These are phyloP conservation scores for Rhizopogon salebrosus DNA, from an alignment of 768 basidiomycete species.

Conservation along the genomic window DNA sequence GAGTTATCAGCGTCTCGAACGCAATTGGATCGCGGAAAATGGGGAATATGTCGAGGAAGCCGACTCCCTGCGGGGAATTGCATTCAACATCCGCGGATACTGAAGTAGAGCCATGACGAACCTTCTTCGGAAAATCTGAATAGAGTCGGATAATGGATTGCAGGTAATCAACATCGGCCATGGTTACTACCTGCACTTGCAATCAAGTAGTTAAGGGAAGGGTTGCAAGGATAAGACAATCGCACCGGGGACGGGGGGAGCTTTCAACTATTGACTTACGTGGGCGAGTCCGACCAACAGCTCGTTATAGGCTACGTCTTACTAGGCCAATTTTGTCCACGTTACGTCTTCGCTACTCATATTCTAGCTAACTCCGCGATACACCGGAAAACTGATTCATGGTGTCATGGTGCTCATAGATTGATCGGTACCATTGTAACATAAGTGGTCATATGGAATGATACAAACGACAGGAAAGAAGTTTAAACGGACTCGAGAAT, in stretches of 20 bases:
- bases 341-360: too few relatives aligned
- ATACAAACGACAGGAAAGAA: constrained; percentile 33
- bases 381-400: not conserved
- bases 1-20: constrained; percentile 88
- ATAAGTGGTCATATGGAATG: constrained; percentile 27
- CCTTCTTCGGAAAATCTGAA: constrained; percentile 89
- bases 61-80: constrained; percentile 61
- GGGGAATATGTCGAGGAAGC: constrained; percentile 94
- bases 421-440: constrained; percentile 32
- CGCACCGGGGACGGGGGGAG: not conserved
- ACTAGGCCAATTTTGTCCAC: too few relatives aligned
- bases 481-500: constrained; percentile 85
- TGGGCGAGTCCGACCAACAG: too few relatives aligned
- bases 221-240: not conserved
- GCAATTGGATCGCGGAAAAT: constrained; percentile 80
- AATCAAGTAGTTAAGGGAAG: not conserved
- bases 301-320: too few relatives aligned
- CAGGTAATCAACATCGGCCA: constrained; percentile 76
- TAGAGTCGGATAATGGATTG: constrained; percentile 54
- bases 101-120: constrained; percentile 23
- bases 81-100: not conserved
- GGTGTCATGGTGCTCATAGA: constrained; percentile 30
- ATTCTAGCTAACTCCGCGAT: not conserved
- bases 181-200: constrained; percentile 25
- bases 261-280: too few relatives aligned